phyloP scores from a whole-genome alignment of 495 filamentous ascomycete genomes.

The Daldinia vernicosa region DNA sequence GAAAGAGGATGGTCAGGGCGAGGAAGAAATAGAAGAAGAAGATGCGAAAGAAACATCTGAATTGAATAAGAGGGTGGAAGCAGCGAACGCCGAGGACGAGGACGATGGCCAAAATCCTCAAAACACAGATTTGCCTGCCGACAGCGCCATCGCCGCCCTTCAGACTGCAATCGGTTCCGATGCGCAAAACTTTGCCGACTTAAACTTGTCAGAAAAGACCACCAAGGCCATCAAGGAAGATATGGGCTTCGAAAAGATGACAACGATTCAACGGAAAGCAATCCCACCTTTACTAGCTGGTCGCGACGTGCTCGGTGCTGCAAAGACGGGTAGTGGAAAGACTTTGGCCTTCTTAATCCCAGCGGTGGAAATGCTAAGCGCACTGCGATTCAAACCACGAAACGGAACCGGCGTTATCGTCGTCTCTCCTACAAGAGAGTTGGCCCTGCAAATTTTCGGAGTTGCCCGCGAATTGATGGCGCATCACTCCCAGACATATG shows the following conservation, averaged over 20 bases:
- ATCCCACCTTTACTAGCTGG: constrained; percentile 91
- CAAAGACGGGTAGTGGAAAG: constrained; percentile 97
- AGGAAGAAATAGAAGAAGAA: constrained; percentile 29
- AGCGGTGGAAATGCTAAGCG: constrained; percentile 91
- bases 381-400: constrained; percentile 82
- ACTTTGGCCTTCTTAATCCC: constrained; percentile 95
- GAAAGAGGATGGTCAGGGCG: constrained; percentile 35
- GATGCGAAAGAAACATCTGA: constrained; percentile 32
- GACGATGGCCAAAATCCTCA: constrained; percentile 39
- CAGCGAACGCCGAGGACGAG: constrained; percentile 42
- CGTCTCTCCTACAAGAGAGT: constrained; percentile 86
- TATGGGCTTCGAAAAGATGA: constrained; percentile 96
- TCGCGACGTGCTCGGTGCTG: constrained; percentile 90
- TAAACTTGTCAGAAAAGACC: constrained; percentile 86
- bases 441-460: constrained; percentile 95
- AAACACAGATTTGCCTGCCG: constrained; percentile 30
- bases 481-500: constrained; percentile 83
- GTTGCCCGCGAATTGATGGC: constrained; percentile 92
- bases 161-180: constrained; percentile 46
- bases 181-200: constrained; percentile 71
- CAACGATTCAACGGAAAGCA: constrained; percentile 88
- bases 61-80: constrained; percentile 37
- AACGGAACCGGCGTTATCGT: constrained; percentile 87
- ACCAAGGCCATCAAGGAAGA: constrained; percentile 81
- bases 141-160: constrained; percentile 36